Percentiles rank a stretch among this genome's conserved stretches.
phyloP scores from a whole-genome alignment of 2,329 filamentous ascomycete genomes.

The Lachnellula subtilissima region DNA sequence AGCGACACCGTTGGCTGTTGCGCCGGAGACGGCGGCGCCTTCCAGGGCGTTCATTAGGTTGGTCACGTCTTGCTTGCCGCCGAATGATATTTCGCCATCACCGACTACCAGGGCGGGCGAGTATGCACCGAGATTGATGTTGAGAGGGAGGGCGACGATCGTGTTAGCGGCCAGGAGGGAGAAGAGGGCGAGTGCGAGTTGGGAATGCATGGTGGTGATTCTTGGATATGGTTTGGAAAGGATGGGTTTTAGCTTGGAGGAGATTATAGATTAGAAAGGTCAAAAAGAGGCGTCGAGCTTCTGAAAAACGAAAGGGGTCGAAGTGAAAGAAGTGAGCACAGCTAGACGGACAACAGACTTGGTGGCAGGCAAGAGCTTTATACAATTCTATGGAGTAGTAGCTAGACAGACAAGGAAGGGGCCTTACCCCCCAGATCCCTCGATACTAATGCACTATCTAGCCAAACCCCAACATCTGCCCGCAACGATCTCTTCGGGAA shows the following conservation, averaged over 20 bases:
- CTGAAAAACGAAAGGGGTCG: slow-evolving; percentile 12
- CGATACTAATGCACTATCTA: slow-evolving; percentile 13
- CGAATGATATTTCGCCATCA: slow-evolving; percentile 45
- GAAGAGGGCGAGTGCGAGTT: slow-evolving; percentile 27
- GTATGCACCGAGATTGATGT: slow-evolving; percentile 18
- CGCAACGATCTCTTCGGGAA: slow-evolving; percentile 1
- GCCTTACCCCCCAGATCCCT: slow-evolving; percentile 4
- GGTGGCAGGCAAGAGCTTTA: slow-evolving; percentile 19
- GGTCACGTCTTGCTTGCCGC: slow-evolving; percentile 42
- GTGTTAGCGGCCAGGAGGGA: slow-evolving; percentile 30
- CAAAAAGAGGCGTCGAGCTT: slow-evolving; percentile 28
- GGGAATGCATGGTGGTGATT: slow-evolving; percentile 21
- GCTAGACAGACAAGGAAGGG: slow-evolving; percentile 4
- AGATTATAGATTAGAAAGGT: slow-evolving; percentile 13
- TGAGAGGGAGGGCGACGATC: slow-evolving; percentile 27
- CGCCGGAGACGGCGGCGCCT: slow-evolving; percentile 41
- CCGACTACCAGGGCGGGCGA: slow-evolving; percentile 30
- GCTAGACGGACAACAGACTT: slow-evolving; percentile 14
- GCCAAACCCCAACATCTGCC: slow-evolving; percentile 11
- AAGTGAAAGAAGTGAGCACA: slow-evolving; percentile 23
- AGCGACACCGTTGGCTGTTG: slow-evolving; percentile 30
- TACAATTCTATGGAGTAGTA: slow-evolving; percentile 18
- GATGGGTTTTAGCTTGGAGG: slow-evolving; percentile 8
- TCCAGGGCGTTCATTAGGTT: slow-evolving; percentile 42
- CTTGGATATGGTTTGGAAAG: slow-evolving; percentile 10